Evolutionary conservation across 2,329 filamentous ascomycete species (phyloP), one percentile per base, ranked within the genome.

Genomic region (Orbilia brochopaga): DNA sequence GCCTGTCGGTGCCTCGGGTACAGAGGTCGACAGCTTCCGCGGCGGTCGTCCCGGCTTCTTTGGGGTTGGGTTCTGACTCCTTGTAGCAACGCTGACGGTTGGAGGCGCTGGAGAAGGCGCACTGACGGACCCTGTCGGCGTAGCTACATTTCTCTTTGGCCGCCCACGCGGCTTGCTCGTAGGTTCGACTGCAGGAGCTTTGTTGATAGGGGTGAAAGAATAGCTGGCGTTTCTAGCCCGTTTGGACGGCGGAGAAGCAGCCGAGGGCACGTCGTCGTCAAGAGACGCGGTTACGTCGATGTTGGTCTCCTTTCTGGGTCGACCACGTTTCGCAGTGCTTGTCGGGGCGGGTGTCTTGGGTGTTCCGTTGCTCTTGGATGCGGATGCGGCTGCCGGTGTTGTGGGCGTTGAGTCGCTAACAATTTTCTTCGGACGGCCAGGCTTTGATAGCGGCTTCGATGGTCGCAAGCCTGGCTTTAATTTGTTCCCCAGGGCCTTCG

Each of bases 21-120:
- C 53, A 32, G 35, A n/a, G 13, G 63, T 37, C 8, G 66, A 70
- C 8, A 48, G 53, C 17, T 46, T 62, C n/a, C 53, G 1, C 8
- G 66, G 66, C 15, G 66, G 66, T n/a, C 66, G 54, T 8, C 66
- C 66, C 15, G 53, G 46, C 21, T 64, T 64, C 42, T 64, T 64
- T 13, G 59, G 66, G 4, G 59, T 70, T 7, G 52, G 21, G 11
- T 15, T 50, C 42, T 61, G 50, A 30, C 17, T 19, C 40, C 7
- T 23, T 1, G 52, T 15, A 11, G 19, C n/a, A 1, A 15, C 42
- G 23, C 7, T 40, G 13, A 21, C 21, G n/a, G 48, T 23, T n/a
- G 17, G 2, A 21, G 58, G 3, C 11, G 19, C 24, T 11, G 59
- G 55, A 17, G 59, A 50, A 2, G 21, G 32, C 11, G 46, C 46